phyloP scores from a whole-genome alignment of 768 basidiomycete species.

The Suillus americanus region DNA sequence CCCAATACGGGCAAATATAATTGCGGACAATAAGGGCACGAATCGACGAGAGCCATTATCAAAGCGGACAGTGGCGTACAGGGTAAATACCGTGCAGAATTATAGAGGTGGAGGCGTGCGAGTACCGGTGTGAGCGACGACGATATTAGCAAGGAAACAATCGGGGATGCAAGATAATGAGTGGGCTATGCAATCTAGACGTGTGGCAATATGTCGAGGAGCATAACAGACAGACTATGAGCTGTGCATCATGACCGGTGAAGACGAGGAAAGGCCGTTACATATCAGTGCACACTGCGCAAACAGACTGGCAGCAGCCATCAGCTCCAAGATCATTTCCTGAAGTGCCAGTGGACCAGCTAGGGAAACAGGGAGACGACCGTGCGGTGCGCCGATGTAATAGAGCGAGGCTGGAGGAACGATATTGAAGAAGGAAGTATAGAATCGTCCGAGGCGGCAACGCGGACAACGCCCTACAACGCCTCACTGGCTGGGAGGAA shows the following conservation, averaged over 20 bases:
- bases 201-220: not conserved
- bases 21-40: not conserved
- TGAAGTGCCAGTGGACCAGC: not conserved
- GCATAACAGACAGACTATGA: not conserved
- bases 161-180: not conserved
- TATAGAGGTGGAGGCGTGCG: not conserved
- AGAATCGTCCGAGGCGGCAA: not conserved
- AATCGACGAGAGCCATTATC: not conserved
- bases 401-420: not conserved
- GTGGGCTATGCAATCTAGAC: not conserved
- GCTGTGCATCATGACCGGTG: not conserved
- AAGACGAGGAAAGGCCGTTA: too few relatives aligned
- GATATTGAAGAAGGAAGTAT: not conserved
- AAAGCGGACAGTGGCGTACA: not conserved
- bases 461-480: not conserved
- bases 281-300: not conserved
- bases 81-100: not conserved
- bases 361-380: not conserved
- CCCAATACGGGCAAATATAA: not conserved
- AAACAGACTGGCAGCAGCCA: not conserved
- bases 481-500: not conserved
- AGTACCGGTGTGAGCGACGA: not conserved
- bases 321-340: not conserved
- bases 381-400: not conserved
- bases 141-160: not conserved